Evolutionary conservation across 2,329 filamentous ascomycete genomes (phyloP).

Genomic region (Fusarium acutatum): DNA sequence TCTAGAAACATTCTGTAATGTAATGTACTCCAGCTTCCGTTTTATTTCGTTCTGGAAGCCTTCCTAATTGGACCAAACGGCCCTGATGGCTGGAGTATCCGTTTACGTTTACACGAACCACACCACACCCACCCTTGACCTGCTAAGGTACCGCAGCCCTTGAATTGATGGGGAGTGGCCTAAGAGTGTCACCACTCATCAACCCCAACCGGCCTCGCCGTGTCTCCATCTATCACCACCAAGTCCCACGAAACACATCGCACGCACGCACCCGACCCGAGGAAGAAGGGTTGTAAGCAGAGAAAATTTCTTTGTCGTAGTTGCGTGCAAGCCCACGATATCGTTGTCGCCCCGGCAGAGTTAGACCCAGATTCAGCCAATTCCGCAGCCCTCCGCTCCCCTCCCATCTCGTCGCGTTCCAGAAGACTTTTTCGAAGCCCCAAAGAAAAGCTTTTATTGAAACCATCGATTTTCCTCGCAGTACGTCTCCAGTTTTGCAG

Average conservation of each 20-base stretch:
- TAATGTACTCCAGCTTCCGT: background rate
- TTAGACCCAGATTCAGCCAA: slow-evolving; percentile 14
- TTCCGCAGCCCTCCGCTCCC: background rate
- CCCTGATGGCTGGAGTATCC: background rate
- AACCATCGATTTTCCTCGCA: slow-evolving; percentile 22
- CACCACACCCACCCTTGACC: slow-evolving; percentile 13
- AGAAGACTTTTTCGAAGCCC: slow-evolving; percentile 27
- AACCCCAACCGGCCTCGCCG: slow-evolving; percentile 41
- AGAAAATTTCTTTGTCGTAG: slow-evolving; percentile 15
- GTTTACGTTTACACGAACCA: slow-evolving; percentile 24
- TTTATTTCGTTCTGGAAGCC: slow-evolving; percentile 37
- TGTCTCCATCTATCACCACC: slow-evolving; percentile 41
- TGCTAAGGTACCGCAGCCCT: background rate
- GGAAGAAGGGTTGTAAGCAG: background rate
- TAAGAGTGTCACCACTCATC: slow-evolving; percentile 28
- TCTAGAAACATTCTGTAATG: slow-evolving; percentile 27
- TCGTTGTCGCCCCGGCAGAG: slow-evolving; percentile 5
- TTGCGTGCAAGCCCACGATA: slow-evolving; percentile 3
- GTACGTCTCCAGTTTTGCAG: slow-evolving; percentile 20
- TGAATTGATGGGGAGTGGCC: background rate
- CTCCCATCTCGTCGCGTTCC: slow-evolving; percentile 15
- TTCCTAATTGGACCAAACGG: slow-evolving; percentile 25
- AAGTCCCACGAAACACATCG: background rate
- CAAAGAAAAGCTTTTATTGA: slow-evolving; percentile 5
- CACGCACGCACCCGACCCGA: background rate